Base-by-base conservation (phyloP, 2,329 filamentous ascomycete genomes). In the Diaporthe caulivora region DNA sequence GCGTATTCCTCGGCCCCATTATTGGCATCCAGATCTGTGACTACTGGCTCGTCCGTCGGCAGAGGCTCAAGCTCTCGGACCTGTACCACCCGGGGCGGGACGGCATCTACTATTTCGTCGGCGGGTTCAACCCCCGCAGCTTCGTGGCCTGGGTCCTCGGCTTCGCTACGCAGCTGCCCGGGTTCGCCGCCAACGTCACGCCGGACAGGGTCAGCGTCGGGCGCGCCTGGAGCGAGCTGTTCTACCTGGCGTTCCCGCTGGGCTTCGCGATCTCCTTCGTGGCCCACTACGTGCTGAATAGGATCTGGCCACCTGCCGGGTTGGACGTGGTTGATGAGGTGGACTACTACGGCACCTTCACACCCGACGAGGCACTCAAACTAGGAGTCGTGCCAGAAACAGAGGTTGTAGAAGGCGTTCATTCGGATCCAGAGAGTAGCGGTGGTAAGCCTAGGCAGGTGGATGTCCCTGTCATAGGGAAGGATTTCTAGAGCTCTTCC, bases 1-100 rank as follows among this genome's bases (percentile, higher is more conserved):
- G 62, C 49, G 74, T 75, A 24, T 74, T 76, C 26, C 72, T 75
- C 8, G 75, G 71, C 2, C 74, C 75, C 11, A 74, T 75, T 26
- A 75, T 74, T 29, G 75, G 75, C 15, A 71, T 76, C 11, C 68
- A 72, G 31, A 68, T 72, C 37, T 62, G 55, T 10, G 74, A 75
- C 44, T 76, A 74, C 49, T 75, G 68, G 57, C 49, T 74, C 49
- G 49, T 76, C 31, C 72, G 72, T 17, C 54, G 57, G 6, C 57
- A 42, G 51, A 71, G 69, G 60, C 51, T 75, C 65, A 76, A 75
- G 70, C 49, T 76, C n/a, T 62, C 55, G 24, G 73, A 75, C 31
- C 73, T 75, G 54, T 75, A 75, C 73, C 73, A 73, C 10, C 49
- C 62, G 4, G 26, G 73, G 9, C 73, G 68, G 24, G 68, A 71